Conservation (phyloP, 345 rosid genomes). For the Linum tenue region DNA sequence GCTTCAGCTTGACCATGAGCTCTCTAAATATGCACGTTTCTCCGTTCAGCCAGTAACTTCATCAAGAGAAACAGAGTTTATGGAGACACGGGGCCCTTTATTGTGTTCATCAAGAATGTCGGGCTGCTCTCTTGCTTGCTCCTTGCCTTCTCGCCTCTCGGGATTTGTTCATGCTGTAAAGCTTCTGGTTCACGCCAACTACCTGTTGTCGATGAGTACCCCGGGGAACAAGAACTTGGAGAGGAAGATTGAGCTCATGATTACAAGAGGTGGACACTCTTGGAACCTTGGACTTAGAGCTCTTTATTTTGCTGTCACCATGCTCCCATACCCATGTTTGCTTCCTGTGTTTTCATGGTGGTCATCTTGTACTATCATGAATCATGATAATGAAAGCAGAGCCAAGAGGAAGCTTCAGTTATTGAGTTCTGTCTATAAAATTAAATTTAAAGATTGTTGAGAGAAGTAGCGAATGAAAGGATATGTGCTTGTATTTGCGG, state of each 20-base stretch:
- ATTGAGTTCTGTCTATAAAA: background rate
- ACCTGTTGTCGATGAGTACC: constrained; percentile 19
- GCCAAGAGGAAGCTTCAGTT: background rate
- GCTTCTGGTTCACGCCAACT: constrained; percentile 21
- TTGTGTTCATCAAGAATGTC: constrained; percentile 19
- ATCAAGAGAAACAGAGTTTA: constrained; percentile 14
- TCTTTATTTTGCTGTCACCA: constrained; percentile 18
- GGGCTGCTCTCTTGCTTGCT: constrained; percentile 24
- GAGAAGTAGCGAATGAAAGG: background rate
- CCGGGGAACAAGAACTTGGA: constrained; percentile 13
- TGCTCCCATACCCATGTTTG: constrained; percentile 22
- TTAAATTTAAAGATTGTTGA: background rate
- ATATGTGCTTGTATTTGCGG: background rate
- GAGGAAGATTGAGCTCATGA: constrained; percentile 16
- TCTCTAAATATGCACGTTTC: constrained; percentile 21
- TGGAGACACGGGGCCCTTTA: constrained; percentile 19
- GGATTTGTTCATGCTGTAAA: constrained; percentile 19
- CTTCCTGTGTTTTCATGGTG: constrained; percentile 15
- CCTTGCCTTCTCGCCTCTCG: constrained; percentile 11
- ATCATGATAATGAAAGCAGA: constrained; percentile 3
- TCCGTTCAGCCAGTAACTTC: constrained; percentile 8
- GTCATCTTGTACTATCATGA: constrained; percentile 16
- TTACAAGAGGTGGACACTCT: constrained; percentile 12
- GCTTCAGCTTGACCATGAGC: constrained; percentile 19
- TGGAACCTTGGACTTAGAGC: constrained; percentile 16